Conservation (phyloP, 768 basidiomycete species). For the Trametes maxima region DNA sequence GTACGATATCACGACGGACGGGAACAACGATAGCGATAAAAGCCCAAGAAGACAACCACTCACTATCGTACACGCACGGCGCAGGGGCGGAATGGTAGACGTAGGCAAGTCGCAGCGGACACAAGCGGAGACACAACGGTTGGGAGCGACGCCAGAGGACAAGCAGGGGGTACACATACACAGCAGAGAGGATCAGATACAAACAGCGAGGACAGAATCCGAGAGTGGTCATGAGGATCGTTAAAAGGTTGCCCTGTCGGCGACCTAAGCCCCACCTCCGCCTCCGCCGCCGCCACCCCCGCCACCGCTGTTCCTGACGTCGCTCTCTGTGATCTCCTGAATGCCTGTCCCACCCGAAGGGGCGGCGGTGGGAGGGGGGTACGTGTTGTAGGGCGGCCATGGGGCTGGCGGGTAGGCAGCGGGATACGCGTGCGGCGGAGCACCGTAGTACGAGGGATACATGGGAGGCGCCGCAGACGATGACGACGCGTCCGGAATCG, state of each 20-base stretch:
- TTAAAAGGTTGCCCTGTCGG: not conserved
- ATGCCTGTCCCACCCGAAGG: slow-evolving; percentile 5
- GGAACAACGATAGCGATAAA: not conserved
- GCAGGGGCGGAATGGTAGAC: not conserved
- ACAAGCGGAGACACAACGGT: not conserved
- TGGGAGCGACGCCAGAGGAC: not conserved
- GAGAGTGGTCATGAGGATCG: not conserved
- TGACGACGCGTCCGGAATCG: not conserved
- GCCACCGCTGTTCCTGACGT: slow-evolving; percentile 17
- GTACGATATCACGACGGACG: slow-evolving; percentile 14
- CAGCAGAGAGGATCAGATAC: not conserved
- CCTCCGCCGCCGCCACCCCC: slow-evolving; percentile 13
- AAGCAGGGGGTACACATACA: slow-evolving; percentile 10
- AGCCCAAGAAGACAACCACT: slow-evolving; percentile 13
- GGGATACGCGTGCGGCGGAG: slow-evolving; percentile 15
- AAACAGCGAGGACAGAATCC: not conserved
- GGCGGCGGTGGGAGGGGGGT: slow-evolving; percentile 12
- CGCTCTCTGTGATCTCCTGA: slow-evolving; percentile 22
- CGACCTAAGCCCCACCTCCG: slow-evolving; percentile 12
- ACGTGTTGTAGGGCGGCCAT: slow-evolving; percentile 21
- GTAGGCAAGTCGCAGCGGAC: not conserved
- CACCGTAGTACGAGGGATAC: slow-evolving; percentile 23
- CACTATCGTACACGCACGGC: slow-evolving; percentile 17
- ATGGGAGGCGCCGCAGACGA: not conserved
- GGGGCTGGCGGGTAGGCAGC: slow-evolving; percentile 16